phyloP scores from a whole-genome alignment of 495 filamentous ascomycete genomes.

The Astrothelium macrocarpum region DNA sequence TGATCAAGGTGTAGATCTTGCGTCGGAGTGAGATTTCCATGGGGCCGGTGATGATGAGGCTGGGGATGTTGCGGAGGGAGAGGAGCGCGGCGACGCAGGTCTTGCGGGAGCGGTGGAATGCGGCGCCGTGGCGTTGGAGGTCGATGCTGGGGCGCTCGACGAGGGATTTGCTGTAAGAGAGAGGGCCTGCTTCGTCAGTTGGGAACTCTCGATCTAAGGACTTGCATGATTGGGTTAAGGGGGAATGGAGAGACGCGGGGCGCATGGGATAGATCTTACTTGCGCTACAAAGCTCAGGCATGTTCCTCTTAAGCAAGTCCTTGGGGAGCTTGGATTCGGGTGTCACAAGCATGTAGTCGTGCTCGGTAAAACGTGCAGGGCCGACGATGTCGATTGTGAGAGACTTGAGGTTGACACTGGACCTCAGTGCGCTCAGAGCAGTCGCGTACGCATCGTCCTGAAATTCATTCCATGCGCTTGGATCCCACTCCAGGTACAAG shows the following conservation, averaged over 20 bases:
- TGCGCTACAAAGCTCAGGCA: background rate
- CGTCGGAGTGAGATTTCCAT: background rate
- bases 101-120: background rate
- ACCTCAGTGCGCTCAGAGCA: background rate
- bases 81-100: background rate
- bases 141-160: background rate
- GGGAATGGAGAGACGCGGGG: too few species aligned
- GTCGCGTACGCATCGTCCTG: background rate
- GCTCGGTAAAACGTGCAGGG: background rate
- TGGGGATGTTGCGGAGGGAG: background rate
- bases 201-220: background rate
- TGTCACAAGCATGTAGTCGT: background rate
- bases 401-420: background rate
- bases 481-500: background rate
- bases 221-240: too few species aligned
- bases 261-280: too few species aligned
- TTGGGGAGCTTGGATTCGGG: background rate
- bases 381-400: background rate
- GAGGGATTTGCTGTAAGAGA: background rate
- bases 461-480: background rate
- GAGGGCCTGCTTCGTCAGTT: background rate
- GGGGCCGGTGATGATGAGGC: background rate
- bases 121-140: background rate
- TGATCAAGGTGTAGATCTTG: background rate
- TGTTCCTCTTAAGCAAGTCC: background rate